Evolutionary conservation across 495 filamentous ascomycete species (phyloP).

Genomic region (Neurospora discreta): DNA sequence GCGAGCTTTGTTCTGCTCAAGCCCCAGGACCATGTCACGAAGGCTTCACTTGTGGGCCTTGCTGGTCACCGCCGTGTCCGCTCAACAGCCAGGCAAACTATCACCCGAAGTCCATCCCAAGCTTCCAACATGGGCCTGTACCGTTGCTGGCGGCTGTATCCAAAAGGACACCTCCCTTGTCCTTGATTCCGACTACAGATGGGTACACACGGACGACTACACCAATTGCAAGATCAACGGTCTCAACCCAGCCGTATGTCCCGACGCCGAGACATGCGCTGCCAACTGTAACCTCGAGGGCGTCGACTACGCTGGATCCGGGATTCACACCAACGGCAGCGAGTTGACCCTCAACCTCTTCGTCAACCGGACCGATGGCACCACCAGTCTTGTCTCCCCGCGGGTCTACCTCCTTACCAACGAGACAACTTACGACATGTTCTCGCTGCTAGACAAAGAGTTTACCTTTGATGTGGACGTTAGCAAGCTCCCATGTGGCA

Average conservation of each 20-base stretch:
- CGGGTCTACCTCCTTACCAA: constrained; percentile 52
- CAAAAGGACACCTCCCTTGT: constrained; percentile 40
- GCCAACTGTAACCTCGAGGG: constrained; percentile 50
- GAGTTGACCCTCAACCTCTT: constrained; percentile 10
- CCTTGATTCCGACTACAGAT: constrained; percentile 55
- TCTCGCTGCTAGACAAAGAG: constrained; percentile 48
- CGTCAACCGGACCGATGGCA: constrained; percentile 4
- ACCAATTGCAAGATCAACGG: constrained; percentile 49
- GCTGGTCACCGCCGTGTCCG: constrained; percentile 1
- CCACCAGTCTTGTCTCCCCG: constrained; percentile 17
- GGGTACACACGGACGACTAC: constrained; percentile 40
- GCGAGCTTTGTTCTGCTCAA: neutral
- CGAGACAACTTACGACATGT: constrained; percentile 45
- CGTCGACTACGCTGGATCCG: constrained; percentile 48
- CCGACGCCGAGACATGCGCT: constrained; percentile 42
- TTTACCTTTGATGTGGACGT: constrained; percentile 56
- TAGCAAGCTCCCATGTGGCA: constrained; percentile 49
- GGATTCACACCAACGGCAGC: constrained; percentile 43
- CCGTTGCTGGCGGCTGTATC: constrained; percentile 37
- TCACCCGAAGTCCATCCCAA: constrained; percentile 33
- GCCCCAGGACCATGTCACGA: neutral
- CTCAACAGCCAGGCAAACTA: constrained; percentile 10
- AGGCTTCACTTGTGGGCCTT: neutral
- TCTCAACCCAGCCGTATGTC: constrained; percentile 44
- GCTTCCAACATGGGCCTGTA: constrained; percentile 44